phyloP scores from a whole-genome alignment of 2,329 filamentous ascomycete genomes.

The Fusarium redolens region DNA sequence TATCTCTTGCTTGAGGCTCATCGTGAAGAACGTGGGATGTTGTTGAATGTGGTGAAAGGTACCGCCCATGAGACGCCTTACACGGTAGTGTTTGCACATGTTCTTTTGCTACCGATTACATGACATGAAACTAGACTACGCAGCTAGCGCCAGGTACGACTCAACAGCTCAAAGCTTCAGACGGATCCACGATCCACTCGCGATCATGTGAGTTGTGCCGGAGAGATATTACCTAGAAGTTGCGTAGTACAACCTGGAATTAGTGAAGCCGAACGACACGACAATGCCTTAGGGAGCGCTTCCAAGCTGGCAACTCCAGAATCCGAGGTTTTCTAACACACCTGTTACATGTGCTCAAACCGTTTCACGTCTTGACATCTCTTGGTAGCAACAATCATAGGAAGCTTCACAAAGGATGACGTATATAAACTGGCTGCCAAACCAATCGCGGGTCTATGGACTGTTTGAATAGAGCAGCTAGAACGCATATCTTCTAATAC shows the following conservation, averaged over 20 bases:
- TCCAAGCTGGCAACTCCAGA: background rate
- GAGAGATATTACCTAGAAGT: background rate
- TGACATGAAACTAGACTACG: background rate
- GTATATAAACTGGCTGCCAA: background rate
- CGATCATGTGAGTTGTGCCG: background rate
- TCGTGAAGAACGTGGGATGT: background rate
- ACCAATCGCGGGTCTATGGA: background rate
- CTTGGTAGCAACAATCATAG: background rate
- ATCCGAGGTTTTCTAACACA: background rate
- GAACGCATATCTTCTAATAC: background rate
- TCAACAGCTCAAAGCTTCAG: background rate
- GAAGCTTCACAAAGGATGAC: background rate
- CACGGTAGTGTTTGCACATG: background rate
- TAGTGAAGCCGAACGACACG: background rate
- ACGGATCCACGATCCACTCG: background rate
- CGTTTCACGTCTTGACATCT: background rate
- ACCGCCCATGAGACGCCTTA: background rate
- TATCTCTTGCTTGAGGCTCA: background rate
- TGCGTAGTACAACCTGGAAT: background rate
- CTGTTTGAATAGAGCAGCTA: background rate
- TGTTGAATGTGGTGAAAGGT: background rate
- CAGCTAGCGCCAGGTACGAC: constrained; percentile 5
- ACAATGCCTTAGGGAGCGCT: background rate
- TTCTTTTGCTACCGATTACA: background rate
- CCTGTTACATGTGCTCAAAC: background rate